These are phyloP conservation scores for Escallonia rubra DNA, from an alignment of 129 eudicot genomes.

Conservation along the genomic window DNA sequence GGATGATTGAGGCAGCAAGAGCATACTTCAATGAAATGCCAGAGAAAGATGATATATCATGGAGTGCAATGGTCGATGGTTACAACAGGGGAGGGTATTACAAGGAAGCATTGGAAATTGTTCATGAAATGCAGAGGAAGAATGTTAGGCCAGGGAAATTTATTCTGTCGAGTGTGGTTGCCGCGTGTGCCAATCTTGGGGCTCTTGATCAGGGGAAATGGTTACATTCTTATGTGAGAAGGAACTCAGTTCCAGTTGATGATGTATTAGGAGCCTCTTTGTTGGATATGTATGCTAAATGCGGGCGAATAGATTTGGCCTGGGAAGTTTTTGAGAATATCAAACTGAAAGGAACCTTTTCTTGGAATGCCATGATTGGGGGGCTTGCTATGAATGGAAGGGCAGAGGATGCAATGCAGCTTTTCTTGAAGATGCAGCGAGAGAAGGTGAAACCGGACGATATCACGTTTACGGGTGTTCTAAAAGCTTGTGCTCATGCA, in stretches of 20 bases:
- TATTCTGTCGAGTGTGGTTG: slow-evolving; percentile 49
- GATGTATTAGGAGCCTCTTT: slow-evolving; percentile 49
- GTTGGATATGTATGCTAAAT: slow-evolving; percentile 63
- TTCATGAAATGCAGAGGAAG: slow-evolving; percentile 37
- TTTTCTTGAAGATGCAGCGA: slow-evolving; percentile 37
- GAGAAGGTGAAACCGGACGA: slow-evolving; percentile 29
- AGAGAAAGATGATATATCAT: slow-evolving; percentile 46
- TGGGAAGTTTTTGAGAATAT: slow-evolving; percentile 62
- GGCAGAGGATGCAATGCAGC: slow-evolving; percentile 48
- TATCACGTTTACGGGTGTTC: slow-evolving; percentile 44
- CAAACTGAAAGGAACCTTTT: slow-evolving; percentile 31
- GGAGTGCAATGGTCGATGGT: slow-evolving; percentile 75
- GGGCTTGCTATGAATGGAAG: slow-evolving; percentile 69
- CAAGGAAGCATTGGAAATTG: slow-evolving; percentile 43
- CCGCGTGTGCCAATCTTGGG: slow-evolving; percentile 55
- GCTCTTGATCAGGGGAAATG: slow-evolving; percentile 67
- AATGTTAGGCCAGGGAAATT: slow-evolving; percentile 36
- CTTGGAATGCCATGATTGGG: slow-evolving; percentile 79
- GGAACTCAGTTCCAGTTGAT: slow-evolving; percentile 33
- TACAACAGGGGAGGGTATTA: slow-evolving; percentile 39
- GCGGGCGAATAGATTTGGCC: slow-evolving; percentile 59
- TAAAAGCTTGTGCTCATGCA: slow-evolving; percentile 66
- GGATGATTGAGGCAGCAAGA: slow-evolving; percentile 42
- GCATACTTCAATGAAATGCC: slow-evolving; percentile 43
- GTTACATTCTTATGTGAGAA: slow-evolving; percentile 45